These are phyloP conservation scores for Paecilomyces niveus DNA, from an alignment of 2,329 filamentous ascomycete species.

Conservation along the genomic window DNA sequence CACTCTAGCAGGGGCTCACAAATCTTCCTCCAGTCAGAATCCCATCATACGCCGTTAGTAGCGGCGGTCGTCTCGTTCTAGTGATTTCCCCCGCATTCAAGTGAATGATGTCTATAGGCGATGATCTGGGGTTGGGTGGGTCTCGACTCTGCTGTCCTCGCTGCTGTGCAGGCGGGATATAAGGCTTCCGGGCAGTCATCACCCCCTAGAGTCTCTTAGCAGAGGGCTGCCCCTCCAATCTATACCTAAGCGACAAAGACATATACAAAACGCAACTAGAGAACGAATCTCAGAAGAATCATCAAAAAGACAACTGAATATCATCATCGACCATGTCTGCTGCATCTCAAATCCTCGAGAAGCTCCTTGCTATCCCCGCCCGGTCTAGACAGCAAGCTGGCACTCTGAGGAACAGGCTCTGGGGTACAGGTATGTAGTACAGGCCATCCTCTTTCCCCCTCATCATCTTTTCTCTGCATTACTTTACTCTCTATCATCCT, in stretches of 20 bases:
- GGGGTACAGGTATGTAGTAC: neutral
- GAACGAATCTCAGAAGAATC: neutral
- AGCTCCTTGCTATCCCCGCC: neutral
- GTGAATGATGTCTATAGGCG: neutral
- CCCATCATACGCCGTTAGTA: too few relatives aligned
- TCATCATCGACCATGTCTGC: neutral
- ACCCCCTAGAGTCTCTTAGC: neutral
- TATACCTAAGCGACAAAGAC: neutral
- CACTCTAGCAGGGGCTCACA: neutral
- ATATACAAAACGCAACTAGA: neutral
- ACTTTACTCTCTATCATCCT: neutral
- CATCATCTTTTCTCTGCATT: neutral
- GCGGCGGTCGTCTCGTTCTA: too few relatives aligned
- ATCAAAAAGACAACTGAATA: neutral
- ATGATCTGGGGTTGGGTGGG: neutral
- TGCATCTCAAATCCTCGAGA: neutral
- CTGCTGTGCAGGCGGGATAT: neutral
- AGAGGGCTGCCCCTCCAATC: neutral
- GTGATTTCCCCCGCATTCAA: neutral
- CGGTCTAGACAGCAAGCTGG: neutral
- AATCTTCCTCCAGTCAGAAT: neutral
- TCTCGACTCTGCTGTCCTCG: neutral
- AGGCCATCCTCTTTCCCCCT: neutral
- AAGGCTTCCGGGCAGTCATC: neutral
- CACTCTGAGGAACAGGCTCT: neutral